Conservation (phyloP, 108 stramenopile genomes). For the Nitzschia inconspicua region DNA sequence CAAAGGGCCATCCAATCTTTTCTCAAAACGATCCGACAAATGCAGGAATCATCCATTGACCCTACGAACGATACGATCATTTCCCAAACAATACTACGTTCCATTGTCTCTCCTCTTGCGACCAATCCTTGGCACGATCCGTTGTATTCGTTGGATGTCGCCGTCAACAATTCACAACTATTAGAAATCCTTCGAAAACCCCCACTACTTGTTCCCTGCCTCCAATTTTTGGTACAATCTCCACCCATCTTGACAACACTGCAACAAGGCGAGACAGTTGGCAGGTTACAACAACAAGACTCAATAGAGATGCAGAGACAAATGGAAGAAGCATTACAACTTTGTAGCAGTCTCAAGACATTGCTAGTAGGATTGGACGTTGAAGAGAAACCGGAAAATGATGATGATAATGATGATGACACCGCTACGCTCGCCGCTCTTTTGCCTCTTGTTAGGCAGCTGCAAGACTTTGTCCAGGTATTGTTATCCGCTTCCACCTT, state of each 20-base stretch:
- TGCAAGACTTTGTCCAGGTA: conserved; percentile 11
- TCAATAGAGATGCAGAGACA: neutral
- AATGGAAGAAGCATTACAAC: neutral
- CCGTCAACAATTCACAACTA: conserved; percentile 2
- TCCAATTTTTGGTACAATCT: conserved; percentile 8
- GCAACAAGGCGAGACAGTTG: neutral
- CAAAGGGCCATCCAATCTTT: conserved; percentile 39
- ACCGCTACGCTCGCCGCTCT: no score
- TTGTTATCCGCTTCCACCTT: conserved; percentile 18
- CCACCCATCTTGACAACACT: neutral
- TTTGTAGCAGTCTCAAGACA: conserved; percentile 22
- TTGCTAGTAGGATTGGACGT: neutral
- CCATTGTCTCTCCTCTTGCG: no score
- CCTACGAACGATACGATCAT: conserved; percentile 1
- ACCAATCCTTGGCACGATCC: conserved; percentile 16
- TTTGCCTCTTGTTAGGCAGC: neutral
- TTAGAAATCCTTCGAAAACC: conserved; percentile 3
- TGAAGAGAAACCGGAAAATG: neutral
- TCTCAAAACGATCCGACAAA: conserved; percentile 16
- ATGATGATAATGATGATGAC: no score
- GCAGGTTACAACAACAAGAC: neutral
- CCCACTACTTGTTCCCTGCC: neutral
- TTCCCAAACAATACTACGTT: no score
- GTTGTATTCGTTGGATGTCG: conserved; percentile 19
- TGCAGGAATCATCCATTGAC: neutral